Percentiles rank a stretch among this genome's conserved stretches.
Evolutionary conservation across 78 protist genomes (phyloP).

Genomic region (Dictyostelium capitatum): DNA sequence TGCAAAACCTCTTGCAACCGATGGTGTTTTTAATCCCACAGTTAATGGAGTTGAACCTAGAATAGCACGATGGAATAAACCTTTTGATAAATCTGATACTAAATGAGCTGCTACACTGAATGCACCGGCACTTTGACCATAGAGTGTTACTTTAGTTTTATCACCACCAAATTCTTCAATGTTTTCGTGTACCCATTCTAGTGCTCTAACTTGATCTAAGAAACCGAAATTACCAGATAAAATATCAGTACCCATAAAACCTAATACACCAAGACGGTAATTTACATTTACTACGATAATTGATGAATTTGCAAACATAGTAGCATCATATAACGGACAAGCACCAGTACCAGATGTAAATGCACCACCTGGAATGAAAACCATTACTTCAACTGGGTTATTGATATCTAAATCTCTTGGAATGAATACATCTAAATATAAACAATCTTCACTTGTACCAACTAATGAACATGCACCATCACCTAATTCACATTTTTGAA

Average conservation of each 20-base stretch:
- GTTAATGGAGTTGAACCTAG: constrained; percentile 5
- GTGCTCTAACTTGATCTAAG: constrained; percentile 86
- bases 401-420: not conserved
- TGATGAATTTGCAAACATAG: constrained; percentile 19
- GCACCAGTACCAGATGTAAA: constrained; percentile 41
- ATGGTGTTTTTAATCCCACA: constrained; percentile 12
- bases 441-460: constrained; percentile 81
- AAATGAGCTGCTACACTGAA: constrained; percentile 76
- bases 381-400: not conserved
- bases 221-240: constrained; percentile 88
- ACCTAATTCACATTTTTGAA: constrained; percentile 34
- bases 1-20: constrained; percentile 14
- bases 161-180: constrained; percentile 89
- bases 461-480: constrained; percentile 42
- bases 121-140: constrained; percentile 55
- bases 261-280: constrained; percentile 60
- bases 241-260: constrained; percentile 27
- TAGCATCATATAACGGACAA: constrained; percentile 5
- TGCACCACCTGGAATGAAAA: constrained; percentile 8
- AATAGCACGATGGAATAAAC: constrained; percentile 80
- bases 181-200: constrained; percentile 85
- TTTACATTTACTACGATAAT: constrained; percentile 67
- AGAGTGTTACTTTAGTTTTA: constrained; percentile 46
- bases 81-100: constrained; percentile 25
- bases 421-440: constrained; percentile 70